Base-by-base conservation (phyloP, 2,329 filamentous ascomycete genomes). In the Parastagonospora avenae region DNA sequence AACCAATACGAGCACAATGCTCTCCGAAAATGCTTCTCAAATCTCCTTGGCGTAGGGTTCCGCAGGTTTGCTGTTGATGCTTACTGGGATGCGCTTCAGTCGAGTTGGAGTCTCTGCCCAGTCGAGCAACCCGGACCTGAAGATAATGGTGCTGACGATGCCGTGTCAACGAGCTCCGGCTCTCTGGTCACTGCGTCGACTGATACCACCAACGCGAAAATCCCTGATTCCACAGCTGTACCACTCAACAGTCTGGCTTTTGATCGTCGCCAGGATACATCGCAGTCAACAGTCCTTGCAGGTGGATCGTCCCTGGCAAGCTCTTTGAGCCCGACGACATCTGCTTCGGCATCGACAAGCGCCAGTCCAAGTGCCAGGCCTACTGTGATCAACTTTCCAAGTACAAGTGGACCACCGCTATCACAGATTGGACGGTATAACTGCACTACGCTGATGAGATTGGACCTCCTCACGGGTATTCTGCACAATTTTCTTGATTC, bases 101-200 rank as follows among this genome's bases (percentile, higher is more conserved):
- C 70, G 29, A 64, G 76, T 35, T 88, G 85, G 83, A 82, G 77
- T 42, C 77, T 88, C 14, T 89, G 86, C 64, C 86, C 86, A 0
- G 82, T 82, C 2, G 68, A 79, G 39, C 74, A 85, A 45, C 79
- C 80, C 31, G 55, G 61, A 27, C 56, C 60, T 6, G 54, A 53
- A 5, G 40, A 51, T 10, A 37, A 50, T 35, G 44, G 40, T 11
- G 37, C 28, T 31, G 56, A 35, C 19, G 48, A 24, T 27, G 46
- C 32, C n/a, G 39, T 49, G 10, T 50, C 53, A 10, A 45, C 61
- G n/a, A 43, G 41, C 9, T 54, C 60, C 30, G 54, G 59, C 2
- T 49, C 54, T 8, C 59, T 51, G 0, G 36, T 66, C 6, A 37
- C 44, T 4, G 38, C 54, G 2, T 63, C 63, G 15, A 64, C 55